phyloP scores from a whole-genome alignment of 768 basidiomycete genomes.

The Phaeolepiota aurea region DNA sequence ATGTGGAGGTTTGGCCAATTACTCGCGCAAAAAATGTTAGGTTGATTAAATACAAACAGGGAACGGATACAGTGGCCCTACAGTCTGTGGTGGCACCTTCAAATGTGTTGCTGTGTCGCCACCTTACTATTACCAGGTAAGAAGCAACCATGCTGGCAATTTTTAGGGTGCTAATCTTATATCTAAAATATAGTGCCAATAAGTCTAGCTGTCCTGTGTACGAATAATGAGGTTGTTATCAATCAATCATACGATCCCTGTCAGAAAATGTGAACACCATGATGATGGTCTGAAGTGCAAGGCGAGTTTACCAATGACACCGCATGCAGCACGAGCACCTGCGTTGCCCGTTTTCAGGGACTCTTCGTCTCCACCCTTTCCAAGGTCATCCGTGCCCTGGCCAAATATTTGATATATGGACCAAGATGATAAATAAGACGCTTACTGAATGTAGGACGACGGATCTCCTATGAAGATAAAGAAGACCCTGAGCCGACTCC shows the following conservation, averaged over 20 bases:
- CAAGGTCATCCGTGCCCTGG: conserved; percentile 74
- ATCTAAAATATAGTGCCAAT: conserved; percentile 13
- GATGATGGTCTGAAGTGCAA: too few species aligned
- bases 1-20: conserved; percentile 33
- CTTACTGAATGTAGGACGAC: conserved; percentile 69
- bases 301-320: conserved; percentile 71
- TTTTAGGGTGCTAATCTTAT: neutral
- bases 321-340: conserved; percentile 70
- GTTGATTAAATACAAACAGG: conserved; percentile 15
- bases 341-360: conserved; percentile 77
- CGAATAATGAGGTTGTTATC: too few species aligned
- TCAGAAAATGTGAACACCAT: too few species aligned
- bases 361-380: conserved; percentile 58
- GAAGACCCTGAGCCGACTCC: too few species aligned
- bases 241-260: too few species aligned
- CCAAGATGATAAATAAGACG: conserved; percentile 9
- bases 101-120: conserved; percentile 39
- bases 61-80: conserved; percentile 38
- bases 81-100: conserved; percentile 29
- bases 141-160: neutral
- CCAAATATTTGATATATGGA: conserved; percentile 3
- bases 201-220: neutral
- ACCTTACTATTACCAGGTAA: conserved; percentile 47
- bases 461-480: conserved; percentile 37
- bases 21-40: neutral